phyloP scores from a whole-genome alignment of 2,329 filamentous ascomycete genomes.

The Claviceps purpurea region DNA sequence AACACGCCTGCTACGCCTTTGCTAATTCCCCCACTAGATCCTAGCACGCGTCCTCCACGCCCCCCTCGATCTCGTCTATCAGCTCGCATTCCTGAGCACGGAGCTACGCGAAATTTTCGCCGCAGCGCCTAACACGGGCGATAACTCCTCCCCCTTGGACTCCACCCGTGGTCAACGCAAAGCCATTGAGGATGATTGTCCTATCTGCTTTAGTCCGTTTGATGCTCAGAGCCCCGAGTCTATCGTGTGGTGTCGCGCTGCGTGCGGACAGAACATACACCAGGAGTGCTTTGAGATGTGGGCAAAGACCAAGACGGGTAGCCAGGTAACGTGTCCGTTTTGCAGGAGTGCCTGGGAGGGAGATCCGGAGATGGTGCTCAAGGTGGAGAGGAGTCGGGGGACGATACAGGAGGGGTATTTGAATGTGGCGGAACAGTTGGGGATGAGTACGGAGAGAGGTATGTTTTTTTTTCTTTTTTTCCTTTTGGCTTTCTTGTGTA shows the following conservation, averaged over 20 bases:
- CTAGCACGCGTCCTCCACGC: slow-evolving; percentile 47
- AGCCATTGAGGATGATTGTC: slow-evolving; percentile 38
- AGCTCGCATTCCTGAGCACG: slow-evolving; percentile 43
- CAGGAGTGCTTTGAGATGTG: slow-evolving; percentile 40
- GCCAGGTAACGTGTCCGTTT: slow-evolving; percentile 43
- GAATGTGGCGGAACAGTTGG: slow-evolving; percentile 48
- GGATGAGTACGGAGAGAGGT: slow-evolving; percentile 40
- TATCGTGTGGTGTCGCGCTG: slow-evolving; percentile 37
- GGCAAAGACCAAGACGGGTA: slow-evolving; percentile 29
- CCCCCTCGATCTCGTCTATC: slow-evolving; percentile 42
- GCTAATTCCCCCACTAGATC: slow-evolving; percentile 22
- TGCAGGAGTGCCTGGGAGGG: slow-evolving; percentile 45
- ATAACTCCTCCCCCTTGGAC: slow-evolving; percentile 25
- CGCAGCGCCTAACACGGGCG: slow-evolving; percentile 6
- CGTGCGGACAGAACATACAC: slow-evolving; percentile 43
- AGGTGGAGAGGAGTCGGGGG: slow-evolving; percentile 27
- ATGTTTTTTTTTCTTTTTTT: slow-evolving; percentile 7
- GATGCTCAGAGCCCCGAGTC: slow-evolving; percentile 20
- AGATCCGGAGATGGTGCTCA: slow-evolving; percentile 26
- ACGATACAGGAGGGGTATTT: slow-evolving; percentile 42
- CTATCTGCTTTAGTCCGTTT: slow-evolving; percentile 42
- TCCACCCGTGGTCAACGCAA: slow-evolving; percentile 27
- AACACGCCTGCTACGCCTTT: background rate
- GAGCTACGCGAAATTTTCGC: slow-evolving; percentile 48
- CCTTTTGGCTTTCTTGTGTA: background rate